Conservation (phyloP, 331 rosid genomes). For the Malus hybrid region DNA sequence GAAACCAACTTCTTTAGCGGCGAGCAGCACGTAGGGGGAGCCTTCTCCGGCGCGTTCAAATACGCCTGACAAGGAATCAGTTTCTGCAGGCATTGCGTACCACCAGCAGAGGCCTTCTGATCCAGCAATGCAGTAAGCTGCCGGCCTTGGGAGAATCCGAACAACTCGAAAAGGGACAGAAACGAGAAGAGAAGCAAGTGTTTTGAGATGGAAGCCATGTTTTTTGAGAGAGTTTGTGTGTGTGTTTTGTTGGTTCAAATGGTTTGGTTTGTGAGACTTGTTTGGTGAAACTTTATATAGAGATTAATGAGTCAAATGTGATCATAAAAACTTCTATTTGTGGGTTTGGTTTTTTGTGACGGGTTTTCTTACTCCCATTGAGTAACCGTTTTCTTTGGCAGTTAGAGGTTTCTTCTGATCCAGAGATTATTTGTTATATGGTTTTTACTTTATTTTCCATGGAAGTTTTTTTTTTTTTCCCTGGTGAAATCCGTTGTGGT, state of each 20-base stretch:
- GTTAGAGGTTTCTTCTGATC: background rate
- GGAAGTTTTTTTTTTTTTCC: background rate
- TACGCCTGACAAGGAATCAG: constrained; percentile 39
- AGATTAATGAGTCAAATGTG: background rate
- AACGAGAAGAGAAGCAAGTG: background rate
- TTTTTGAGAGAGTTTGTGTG: background rate
- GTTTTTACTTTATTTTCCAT: background rate
- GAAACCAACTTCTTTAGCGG: constrained; percentile 27
- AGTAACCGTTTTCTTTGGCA: background rate
- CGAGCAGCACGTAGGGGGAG: constrained; percentile 26
- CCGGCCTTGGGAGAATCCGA: constrained; percentile 2
- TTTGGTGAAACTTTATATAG: background rate
- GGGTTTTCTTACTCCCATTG: background rate
- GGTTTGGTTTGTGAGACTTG: background rate
- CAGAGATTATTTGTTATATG: background rate
- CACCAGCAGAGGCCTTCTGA: background rate
- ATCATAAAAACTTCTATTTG: background rate
- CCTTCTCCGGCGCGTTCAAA: constrained; percentile 14
- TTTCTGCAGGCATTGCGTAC: constrained; percentile 35
- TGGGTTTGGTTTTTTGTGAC: background rate
- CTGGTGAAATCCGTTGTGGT: background rate
- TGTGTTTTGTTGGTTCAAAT: background rate
- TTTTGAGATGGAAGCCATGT: background rate
- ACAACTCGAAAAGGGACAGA: background rate
- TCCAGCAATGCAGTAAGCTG: background rate